Evolutionary conservation across 768 basidiomycete species (phyloP), one percentile per base, ranked within the genome.

Genomic region (Kwoniella europaea): DNA sequence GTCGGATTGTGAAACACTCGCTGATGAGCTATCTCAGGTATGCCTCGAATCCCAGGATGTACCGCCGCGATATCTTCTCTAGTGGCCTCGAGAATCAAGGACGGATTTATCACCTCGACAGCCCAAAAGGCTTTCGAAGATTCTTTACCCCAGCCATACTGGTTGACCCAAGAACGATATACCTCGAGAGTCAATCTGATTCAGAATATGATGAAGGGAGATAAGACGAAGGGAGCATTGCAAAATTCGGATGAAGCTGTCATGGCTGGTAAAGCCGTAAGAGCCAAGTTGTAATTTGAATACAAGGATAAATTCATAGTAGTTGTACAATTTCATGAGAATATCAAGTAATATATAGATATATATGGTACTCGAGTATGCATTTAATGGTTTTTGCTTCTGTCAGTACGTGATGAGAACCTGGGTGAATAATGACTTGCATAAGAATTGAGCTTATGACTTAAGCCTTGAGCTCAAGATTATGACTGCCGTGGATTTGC

Each of bases 31-130:
- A 43, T 29, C 6, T 10, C 65, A 75, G 74, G 77, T 29, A 78
- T 78, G 74, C 77, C 74, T 12, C 72, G 73, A 3, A 78, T 76
- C 24, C 77, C 77, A 6, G 77, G 74, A 18, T 74, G 74, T 50
- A 58, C 74, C 27, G 52, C 61, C 18, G 70, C 74, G 5, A 27
- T 78, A 20, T 71, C 74, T 12, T 44, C 55, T 0, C 65, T 76
- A 5, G 70, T 68, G 12, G 41, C 46, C 27, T 56, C 68, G 4
- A 29, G 35, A 53, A 43, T 71, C 35, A 4, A 52, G 12, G n/a
- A 65, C 27, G 62, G 63, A 5, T 62, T 54, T 6, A 59, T 69
- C 52, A 53, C 66, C 10, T 27, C 63, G 20, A n/a, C 29, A n/a
- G 65, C 72, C 12, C 54, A 64, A 10, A 20, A 44, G 18, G 24